Evolutionary conservation across 495 filamentous ascomycete species (phyloP), one percentile per base, ranked within the genome.

Genomic region (Sabuloglossum arenarium): DNA sequence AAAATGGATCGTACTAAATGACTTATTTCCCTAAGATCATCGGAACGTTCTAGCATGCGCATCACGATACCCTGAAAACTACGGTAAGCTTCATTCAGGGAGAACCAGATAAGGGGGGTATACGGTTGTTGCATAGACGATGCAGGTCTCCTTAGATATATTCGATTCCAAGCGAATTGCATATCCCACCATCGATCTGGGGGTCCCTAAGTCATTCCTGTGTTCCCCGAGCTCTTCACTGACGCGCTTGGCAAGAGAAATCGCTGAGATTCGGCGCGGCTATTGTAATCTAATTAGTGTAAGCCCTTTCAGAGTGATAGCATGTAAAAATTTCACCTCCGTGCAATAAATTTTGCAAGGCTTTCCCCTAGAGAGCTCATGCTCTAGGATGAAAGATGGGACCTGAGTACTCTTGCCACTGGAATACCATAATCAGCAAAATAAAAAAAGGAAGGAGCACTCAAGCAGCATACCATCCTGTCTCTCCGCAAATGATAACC

Each of bases 391-490:
- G 65, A 86, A 98, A 1, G 88, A 80, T 25, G 91, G 91, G 5
- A 95, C 84, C 65, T 98, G 91, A 0, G 91, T 98, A 69, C 88
- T 94, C 72, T 98, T 98, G 55, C 91, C 91, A 68, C 47, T 51
- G 16, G 28, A 29, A n/a, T 6, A 12, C 16, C 11, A 30, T 11
- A 14, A 5, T 49, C 45, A 49, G 21, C 21, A 12, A n/a, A 29
- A 30, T 28, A 4, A 5, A 3, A 1, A 28, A 21, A 50, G n/a
- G n/a, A 1, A 19, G 24, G 24, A 56, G 1, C 43, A 21, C 51
- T 51, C 12, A 19, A 51, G 57, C 27, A 10, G 45, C 61, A 50
- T 66, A 71, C 68, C 81, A 95, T 63, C 91, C 91, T 14, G 91
- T 98, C 69, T 97, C 91, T 61, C 90, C 90, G 63, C 88, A 94